Percentiles rank a stretch among this genome's conserved stretches.
These are phyloP conservation scores for Nakazawaea wickerhamii DNA, from an alignment of 805 yeast species.

Conservation along the genomic window DNA sequence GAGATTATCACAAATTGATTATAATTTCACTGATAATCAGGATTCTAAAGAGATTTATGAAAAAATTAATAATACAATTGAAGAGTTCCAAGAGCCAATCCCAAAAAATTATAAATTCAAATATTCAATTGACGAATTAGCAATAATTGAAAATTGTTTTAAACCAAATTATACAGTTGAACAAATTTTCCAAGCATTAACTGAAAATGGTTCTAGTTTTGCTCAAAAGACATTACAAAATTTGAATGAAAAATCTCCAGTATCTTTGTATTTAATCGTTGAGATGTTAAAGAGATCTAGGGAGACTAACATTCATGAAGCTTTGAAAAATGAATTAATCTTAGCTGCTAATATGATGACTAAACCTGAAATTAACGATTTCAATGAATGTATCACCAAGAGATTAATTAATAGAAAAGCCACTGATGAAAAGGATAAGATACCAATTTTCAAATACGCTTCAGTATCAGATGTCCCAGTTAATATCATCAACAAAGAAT, in stretches of 20 bases:
- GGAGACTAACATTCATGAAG: constrained; percentile 51
- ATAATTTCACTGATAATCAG: constrained; percentile 3
- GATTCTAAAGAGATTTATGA: constrained; percentile 35
- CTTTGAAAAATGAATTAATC: constrained; percentile 66
- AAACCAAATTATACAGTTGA: constrained; percentile 40
- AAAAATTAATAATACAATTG: constrained; percentile 66
- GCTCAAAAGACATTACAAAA: constrained; percentile 53
- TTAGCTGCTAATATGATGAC: constrained; percentile 73
- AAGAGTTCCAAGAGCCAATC: constrained; percentile 68
- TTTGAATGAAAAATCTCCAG: constrained; percentile 63
- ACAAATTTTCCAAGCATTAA: constrained; percentile 48
- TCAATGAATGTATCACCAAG: constrained; percentile 47
- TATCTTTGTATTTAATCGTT: constrained; percentile 71
- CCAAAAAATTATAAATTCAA: constrained; percentile 61
- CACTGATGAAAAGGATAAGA: constrained; percentile 20
- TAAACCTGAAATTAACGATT: constrained; percentile 38
- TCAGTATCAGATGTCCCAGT: constrained; percentile 66
- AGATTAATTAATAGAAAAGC: constrained; percentile 44
- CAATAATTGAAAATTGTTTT: constrained; percentile 67
- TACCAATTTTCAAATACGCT: constrained; percentile 19
- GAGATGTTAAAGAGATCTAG: constrained; percentile 62
- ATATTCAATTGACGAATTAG: constrained; percentile 48
- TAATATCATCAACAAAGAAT: constrained; percentile 50
- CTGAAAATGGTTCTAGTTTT: constrained; percentile 55
- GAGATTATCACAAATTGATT: constrained; percentile 59